Base-by-base conservation (phyloP, 2,329 filamentous ascomycete species). In the Scytalidium lignicola region DNA sequence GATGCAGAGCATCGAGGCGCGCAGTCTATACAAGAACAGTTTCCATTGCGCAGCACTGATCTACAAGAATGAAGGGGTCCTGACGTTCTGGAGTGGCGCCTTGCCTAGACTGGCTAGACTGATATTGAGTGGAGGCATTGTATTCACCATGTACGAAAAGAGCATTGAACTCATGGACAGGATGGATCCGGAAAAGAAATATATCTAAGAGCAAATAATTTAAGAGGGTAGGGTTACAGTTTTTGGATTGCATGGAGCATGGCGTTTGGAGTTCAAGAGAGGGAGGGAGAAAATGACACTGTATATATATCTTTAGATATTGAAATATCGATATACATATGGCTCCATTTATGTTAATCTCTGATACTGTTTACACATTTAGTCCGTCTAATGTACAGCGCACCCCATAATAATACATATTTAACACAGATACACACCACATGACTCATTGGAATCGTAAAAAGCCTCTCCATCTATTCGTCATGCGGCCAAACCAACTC, bases 111-210 rank as follows among this genome's bases (percentile, higher is more conserved):
- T 99, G 61, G 92, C 83, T 20, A 77, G 93, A 50, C 67, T 99
- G 58, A 87, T 96, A 40, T 69, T 97, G 68, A 96, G 90, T 63
- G 93, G 93, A 49, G 93, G 93, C 17, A 96, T 99, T 63, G 93
- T 99, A 39, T 99, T 99, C 65, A 95, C 93, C 19, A 95, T 97
- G 85, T 93, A 96, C 67, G 92, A 97, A 74, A 96, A 96, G 79
- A 88, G 86, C 51, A 97, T 97, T 75, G 92, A 96, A 47, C 61
- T 90, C 50, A 82, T 99, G 74, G 81, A 89, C 61, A 75, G 67
- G 62, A 51, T 91, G 46, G 93, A 99, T 66, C 93, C 93, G 0
- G 80, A 95, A 61, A 83, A 83, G 64, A 86, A 78, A 66, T 96
- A 95, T 65, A 80, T 97, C 55, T 95, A 65, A 60, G 20, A 22